Evolutionary conservation across 305 asterid genomes (phyloP), one percentile per base, ranked within the genome.

Genomic region (Fraxinus platypoda): DNA sequence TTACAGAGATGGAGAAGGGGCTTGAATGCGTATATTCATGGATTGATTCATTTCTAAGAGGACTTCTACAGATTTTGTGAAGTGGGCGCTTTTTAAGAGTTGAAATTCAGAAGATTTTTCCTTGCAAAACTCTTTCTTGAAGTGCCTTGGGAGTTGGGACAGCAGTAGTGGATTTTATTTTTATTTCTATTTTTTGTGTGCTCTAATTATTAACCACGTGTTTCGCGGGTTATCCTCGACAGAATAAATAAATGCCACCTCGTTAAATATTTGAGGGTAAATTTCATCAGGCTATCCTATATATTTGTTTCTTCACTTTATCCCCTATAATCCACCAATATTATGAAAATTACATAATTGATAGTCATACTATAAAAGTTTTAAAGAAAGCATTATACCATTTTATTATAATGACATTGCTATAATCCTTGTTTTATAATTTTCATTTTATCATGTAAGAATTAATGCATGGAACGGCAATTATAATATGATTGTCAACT

Each of bases 1-100:
- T 89, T 82, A 92, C 95, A 90, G 86, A 62, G 95, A 87, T 33
- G 91, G 93, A 74, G 92, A 79, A 33, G 90, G 89, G 74, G 94
- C 82, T 87, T 88, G 94, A 83, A 91, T 81, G 70, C 97, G 92
- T 64, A 87, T 85, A 84, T 88, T 87, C 91, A 90, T 90, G 17
- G 93, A 70, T 77, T 85, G 94, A 78, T 81, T 92, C 93, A 92
- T 88, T 8, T 37, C 74, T 28, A 68, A 64, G 6, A 12, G 3
- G 8, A 26, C 37, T 59, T 19, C 30, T 19, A 15, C 52, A 11
- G 17, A 41, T 12, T 25, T 26, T 68, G 37, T 11, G 38, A 68
- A 9, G 33, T 64, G 74, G 19, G 37, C 34, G 23, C 72, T 64
- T 23, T 4, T 52, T 4, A 13, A 6, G 31, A 6, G 30, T 62